phyloP scores from a whole-genome alignment of 495 filamentous ascomycete genomes.

The Diplogelasinospora grovesii region DNA sequence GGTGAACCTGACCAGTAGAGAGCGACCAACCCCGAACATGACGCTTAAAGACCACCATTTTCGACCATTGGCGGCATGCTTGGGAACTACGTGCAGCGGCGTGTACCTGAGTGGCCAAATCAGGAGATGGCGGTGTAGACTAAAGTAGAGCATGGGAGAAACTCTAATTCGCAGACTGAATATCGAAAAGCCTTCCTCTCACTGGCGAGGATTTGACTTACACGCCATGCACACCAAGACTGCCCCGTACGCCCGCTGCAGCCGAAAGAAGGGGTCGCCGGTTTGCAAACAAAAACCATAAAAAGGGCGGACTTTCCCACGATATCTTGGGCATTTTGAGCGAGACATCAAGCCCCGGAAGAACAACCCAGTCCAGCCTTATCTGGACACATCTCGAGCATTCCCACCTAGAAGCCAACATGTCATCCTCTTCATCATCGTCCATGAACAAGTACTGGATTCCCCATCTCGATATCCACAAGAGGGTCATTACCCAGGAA shows the following conservation, averaged over 20 bases:
- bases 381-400: not conserved
- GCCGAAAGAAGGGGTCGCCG: conserved; percentile 6
- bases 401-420: conserved; percentile 16
- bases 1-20: conserved; percentile 14
- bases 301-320: conserved; percentile 10
- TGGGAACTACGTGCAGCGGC: conserved; percentile 10
- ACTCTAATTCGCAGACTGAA: too few relatives aligned
- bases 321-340: not conserved
- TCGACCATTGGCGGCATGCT: conserved; percentile 6
- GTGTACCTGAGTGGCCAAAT: conserved; percentile 16
- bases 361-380: conserved; percentile 1
- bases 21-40: not conserved
- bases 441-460: conserved; percentile 52
- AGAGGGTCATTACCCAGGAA: conserved; percentile 50
- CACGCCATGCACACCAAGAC: conserved; percentile 13
- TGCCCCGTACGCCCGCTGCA: conserved; percentile 12
- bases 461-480: conserved; percentile 49
- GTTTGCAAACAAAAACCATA: conserved; percentile 10
- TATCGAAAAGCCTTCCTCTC: too few relatives aligned
- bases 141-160: too few relatives aligned
- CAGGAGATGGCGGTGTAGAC: conserved; percentile 19
- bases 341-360: not conserved
- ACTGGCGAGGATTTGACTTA: too few relatives aligned
- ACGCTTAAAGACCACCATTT: conserved; percentile 11
- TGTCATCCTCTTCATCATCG: conserved; percentile 30